Percentiles rank a stretch among this genome's conserved stretches.
phyloP scores from a whole-genome alignment of 2,329 filamentous ascomycete species.

The Fusarium sp. region DNA sequence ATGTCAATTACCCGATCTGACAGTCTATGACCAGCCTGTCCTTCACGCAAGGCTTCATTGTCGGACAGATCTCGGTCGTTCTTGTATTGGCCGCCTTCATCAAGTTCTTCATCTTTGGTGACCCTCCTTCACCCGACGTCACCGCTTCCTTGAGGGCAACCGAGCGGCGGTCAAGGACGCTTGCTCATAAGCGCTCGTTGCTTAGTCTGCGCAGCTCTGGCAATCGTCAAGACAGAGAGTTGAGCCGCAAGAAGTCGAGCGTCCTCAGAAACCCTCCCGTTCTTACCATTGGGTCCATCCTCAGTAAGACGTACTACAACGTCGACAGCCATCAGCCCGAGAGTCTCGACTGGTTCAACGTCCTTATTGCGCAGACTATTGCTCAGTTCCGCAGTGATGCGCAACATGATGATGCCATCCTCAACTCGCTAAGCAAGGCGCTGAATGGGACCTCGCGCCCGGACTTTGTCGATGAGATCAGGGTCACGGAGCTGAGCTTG shows the following conservation, averaged over 20 bases:
- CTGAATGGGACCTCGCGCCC: conserved; percentile 90
- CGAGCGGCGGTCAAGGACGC: conserved; percentile 77
- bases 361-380: conserved; percentile 94
- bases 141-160: conserved; percentile 81
- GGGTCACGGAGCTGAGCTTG: conserved; percentile 90
- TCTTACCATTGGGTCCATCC: conserved; percentile 91
- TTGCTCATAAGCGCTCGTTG: conserved; percentile 81
- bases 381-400: conserved; percentile 95
- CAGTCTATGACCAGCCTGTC: conserved; percentile 69
- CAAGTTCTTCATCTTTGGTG: conserved; percentile 99
- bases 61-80: conserved; percentile 93
- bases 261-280: conserved; percentile 79
- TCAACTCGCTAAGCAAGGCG: conserved; percentile 84
- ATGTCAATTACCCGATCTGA: conserved; percentile 17
- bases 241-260: conserved; percentile 76
- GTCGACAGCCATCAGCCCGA: conserved; percentile 96
- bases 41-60: conserved; percentile 92
- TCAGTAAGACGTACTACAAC: conserved; percentile 98
- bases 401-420: conserved; percentile 89
- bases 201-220: conserved; percentile 68
- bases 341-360: conserved; percentile 98
- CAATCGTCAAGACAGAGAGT: conserved; percentile 54
- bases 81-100: conserved; percentile 94
- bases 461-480: conserved; percentile 92
- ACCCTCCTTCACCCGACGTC: conserved; percentile 85